phyloP scores from a whole-genome alignment of 805 yeast genomes.

The Lipomyces chichibuensis region DNA sequence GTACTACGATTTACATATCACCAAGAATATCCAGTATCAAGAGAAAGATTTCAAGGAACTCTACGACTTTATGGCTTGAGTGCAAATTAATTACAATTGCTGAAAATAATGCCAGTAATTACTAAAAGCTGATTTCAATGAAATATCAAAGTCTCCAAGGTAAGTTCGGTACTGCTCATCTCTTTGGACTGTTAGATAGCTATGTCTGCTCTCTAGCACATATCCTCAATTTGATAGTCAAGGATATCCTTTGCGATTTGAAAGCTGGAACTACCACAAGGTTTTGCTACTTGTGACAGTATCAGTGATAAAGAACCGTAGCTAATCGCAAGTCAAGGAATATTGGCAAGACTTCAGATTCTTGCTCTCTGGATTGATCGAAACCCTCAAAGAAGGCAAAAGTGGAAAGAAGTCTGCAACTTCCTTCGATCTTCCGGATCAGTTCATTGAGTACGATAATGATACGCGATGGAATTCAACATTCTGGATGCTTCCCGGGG shows the following conservation, averaged over 20 bases:
- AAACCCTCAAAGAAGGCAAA: not conserved
- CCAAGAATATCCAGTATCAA: too few species aligned
- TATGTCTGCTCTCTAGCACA: not conserved
- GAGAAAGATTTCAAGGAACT: too few species aligned
- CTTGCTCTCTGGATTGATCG: constrained; percentile 5
- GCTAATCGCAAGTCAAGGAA: too few species aligned
- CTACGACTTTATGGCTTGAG: not conserved
- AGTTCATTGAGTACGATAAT: constrained; percentile 1
- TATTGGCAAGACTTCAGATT: too few species aligned
- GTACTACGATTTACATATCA: too few species aligned
- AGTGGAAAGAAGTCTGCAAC: not conserved
- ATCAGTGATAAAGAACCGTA: too few species aligned
- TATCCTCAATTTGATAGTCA: not conserved
- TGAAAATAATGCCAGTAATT: not conserved
- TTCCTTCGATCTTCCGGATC: not conserved
- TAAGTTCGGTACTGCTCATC: not conserved
- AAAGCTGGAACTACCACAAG: too few species aligned
- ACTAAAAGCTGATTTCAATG: not conserved
- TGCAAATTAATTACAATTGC: not conserved
- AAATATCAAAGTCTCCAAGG: not conserved
- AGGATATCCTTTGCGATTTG: too few species aligned
- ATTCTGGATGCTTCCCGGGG: not conserved
- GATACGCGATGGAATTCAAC: constrained; percentile 3
- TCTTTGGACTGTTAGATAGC: not conserved
- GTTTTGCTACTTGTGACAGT: too few species aligned